These are phyloP conservation scores for Cercospora citrullina DNA, from an alignment of 2,329 filamentous ascomycete species.

Conservation along the genomic window DNA sequence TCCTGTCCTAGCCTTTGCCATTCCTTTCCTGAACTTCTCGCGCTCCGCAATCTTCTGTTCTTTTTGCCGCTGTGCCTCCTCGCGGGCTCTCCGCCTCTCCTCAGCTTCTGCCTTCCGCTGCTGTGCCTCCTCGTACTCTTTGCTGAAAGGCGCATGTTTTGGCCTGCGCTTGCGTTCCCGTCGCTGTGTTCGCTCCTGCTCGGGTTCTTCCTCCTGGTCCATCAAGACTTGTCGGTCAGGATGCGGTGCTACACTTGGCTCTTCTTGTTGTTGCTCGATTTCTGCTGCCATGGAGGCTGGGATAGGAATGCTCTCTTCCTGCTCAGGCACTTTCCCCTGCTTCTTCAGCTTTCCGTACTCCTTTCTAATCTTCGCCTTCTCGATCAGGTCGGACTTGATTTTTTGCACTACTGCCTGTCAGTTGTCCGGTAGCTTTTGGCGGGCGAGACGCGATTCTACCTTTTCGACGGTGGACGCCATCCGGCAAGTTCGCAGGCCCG, in stretches of 20 bases:
- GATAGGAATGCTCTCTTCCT: slow-evolving; percentile 34
- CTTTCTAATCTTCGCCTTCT: slow-evolving; percentile 92
- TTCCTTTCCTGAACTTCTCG: slow-evolving; percentile 68
- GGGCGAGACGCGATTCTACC: slow-evolving; percentile 30
- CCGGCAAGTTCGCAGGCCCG: slow-evolving; percentile 85
- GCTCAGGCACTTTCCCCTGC: slow-evolving; percentile 39
- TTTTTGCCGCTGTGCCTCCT: slow-evolving; percentile 64
- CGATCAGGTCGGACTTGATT: slow-evolving; percentile 85
- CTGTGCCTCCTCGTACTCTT: slow-evolving; percentile 50
- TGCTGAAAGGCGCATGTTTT: slow-evolving; percentile 48
- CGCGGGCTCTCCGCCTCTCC: slow-evolving; percentile 57
- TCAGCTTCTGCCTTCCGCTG: slow-evolving; percentile 64
- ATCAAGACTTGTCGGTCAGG: slow-evolving; percentile 39
- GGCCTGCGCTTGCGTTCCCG: slow-evolving; percentile 34
- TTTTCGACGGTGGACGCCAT: slow-evolving; percentile 85
- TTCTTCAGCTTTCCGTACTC: slow-evolving; percentile 85
- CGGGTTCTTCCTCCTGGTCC: slow-evolving; percentile 27
- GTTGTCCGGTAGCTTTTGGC: background rate
- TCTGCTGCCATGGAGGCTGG: slow-evolving; percentile 34
- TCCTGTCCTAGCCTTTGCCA: slow-evolving; percentile 61
- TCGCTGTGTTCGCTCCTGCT: slow-evolving; percentile 13
- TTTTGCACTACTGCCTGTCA: slow-evolving; percentile 64
- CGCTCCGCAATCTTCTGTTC: slow-evolving; percentile 58
- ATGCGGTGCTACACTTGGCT: slow-evolving; percentile 50
- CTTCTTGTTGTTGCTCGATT: slow-evolving; percentile 27